These are phyloP conservation scores for Hansenula lynferdii DNA, from an alignment of 1,139 yeast genomes.

Conservation along the genomic window DNA sequence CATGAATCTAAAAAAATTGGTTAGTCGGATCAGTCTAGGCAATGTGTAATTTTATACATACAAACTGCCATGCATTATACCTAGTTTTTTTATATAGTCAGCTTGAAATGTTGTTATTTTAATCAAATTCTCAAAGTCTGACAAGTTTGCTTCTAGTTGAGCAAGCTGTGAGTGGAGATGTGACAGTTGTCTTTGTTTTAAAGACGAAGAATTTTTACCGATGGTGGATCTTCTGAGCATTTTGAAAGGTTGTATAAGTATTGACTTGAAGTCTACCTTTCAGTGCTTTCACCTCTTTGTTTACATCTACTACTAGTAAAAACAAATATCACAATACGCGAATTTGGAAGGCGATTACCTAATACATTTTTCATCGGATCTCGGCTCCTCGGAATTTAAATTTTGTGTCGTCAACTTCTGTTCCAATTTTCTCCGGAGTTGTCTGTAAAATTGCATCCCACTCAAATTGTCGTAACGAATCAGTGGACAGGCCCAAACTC, in stretches of 20 bases:
- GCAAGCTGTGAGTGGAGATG: conserved; percentile 62
- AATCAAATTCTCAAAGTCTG: conserved; percentile 51
- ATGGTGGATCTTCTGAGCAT: conserved; percentile 1
- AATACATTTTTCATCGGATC: too few relatives aligned
- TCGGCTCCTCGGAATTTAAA: background rate
- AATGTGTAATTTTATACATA: conserved; percentile 16
- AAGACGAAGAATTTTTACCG: background rate
- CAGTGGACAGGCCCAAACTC: too few relatives aligned
- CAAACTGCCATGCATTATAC: conserved; percentile 57
- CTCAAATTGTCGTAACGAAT: too few relatives aligned
- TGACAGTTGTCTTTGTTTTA: conserved; percentile 49
- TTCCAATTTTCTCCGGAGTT: background rate
- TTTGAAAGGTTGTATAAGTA: background rate
- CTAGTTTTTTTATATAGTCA: conserved; percentile 49
- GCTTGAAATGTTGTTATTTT: conserved; percentile 53
- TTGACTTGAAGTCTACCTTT: too few relatives aligned
- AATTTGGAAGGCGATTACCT: too few relatives aligned
- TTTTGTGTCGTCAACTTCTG: background rate
- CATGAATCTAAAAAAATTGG: conserved; percentile 37
- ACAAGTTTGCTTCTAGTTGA: conserved; percentile 53
- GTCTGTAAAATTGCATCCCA: background rate
- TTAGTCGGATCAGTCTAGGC: background rate
- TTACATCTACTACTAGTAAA: too few relatives aligned
- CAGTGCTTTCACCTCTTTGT: too few relatives aligned
- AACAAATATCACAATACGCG: too few relatives aligned